Evolutionary conservation across 1,139 yeast species (phyloP).

Genomic region (Pichia sp.): DNA sequence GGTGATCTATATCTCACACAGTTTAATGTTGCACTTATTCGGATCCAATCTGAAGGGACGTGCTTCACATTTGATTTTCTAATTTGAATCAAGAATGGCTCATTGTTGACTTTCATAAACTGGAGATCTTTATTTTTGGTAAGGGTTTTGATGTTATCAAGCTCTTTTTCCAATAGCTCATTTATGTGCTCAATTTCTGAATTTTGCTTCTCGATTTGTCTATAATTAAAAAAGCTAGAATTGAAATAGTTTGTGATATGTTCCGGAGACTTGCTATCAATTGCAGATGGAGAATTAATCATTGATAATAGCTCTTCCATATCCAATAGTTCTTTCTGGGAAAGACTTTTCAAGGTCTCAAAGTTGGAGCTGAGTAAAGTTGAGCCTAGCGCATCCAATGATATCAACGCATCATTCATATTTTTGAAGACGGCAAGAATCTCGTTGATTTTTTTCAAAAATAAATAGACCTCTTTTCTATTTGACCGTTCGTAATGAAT

Average conservation of each 20-base stretch:
- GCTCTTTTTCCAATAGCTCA: constrained; percentile 45
- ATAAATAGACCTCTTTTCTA: constrained; percentile 60
- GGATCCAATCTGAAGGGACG: constrained; percentile 72
- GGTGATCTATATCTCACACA: constrained; percentile 76
- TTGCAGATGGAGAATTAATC: constrained; percentile 57
- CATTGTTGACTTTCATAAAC: constrained; percentile 55
- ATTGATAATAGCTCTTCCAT: constrained; percentile 41
- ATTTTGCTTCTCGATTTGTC: constrained; percentile 37
- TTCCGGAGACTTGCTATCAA: constrained; percentile 42
- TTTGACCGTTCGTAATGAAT: constrained; percentile 63
- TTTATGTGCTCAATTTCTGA: constrained; percentile 42
- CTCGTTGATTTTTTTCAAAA: constrained; percentile 49
- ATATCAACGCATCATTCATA: constrained; percentile 16
- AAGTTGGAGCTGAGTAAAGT: constrained; percentile 16
- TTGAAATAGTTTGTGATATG: constrained; percentile 56
- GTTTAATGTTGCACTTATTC: constrained; percentile 65
- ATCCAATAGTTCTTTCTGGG: constrained; percentile 17
- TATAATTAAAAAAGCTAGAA: constrained; percentile 37
- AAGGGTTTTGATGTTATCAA: constrained; percentile 40
- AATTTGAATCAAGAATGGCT: constrained; percentile 71
- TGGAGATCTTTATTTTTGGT: constrained; percentile 57
- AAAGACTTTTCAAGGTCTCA: constrained; percentile 11
- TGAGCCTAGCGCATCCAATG: constrained; percentile 18
- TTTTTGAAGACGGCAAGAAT: constrained; percentile 34
- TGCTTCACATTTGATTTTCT: constrained; percentile 52